phyloP scores from a whole-genome alignment of 2,329 filamentous ascomycete species.

The Fusarium sp. region DNA sequence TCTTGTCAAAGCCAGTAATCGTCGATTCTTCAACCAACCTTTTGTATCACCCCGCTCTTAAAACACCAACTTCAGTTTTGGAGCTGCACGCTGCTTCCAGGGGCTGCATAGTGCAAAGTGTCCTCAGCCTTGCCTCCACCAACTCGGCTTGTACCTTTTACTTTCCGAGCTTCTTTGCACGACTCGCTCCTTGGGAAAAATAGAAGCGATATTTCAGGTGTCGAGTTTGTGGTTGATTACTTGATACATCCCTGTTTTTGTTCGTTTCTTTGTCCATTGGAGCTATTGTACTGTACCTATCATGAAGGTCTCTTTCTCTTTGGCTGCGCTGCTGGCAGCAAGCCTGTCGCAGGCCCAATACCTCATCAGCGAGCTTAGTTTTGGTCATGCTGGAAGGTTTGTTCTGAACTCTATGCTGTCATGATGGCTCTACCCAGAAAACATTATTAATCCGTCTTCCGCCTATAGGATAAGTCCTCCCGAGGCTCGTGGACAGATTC shows the following conservation, averaged over 20 bases:
- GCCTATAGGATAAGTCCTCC: constrained; percentile 71
- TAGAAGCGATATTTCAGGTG: constrained; percentile 17
- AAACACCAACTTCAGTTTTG: constrained; percentile 10
- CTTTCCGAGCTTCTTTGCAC: constrained; percentile 9
- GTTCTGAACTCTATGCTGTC: constrained; percentile 25
- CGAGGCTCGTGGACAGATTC: constrained; percentile 59
- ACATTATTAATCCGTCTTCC: constrained; percentile 22
- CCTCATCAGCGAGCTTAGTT: constrained; percentile 79
- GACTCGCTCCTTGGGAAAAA: constrained; percentile 6
- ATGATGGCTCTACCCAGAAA: background rate
- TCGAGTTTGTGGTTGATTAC: constrained; percentile 12
- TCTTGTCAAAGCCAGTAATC: background rate
- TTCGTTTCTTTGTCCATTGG: constrained; percentile 14
- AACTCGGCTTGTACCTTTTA: constrained; percentile 28
- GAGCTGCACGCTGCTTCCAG: constrained; percentile 29
- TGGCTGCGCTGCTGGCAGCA: constrained; percentile 58
- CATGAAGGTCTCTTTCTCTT: constrained; percentile 58
- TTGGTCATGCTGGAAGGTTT: constrained; percentile 76
- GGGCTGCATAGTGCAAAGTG: constrained; percentile 44
- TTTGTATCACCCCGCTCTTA: constrained; percentile 8
- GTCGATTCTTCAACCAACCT: background rate
- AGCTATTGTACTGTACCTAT: constrained; percentile 43
- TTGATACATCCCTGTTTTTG: constrained; percentile 20
- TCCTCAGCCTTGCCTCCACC: constrained; percentile 45
- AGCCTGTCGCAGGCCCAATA: constrained; percentile 70